Base-by-base conservation (phyloP, 2,329 filamentous ascomycete species). In the Claviceps sp. region DNA sequence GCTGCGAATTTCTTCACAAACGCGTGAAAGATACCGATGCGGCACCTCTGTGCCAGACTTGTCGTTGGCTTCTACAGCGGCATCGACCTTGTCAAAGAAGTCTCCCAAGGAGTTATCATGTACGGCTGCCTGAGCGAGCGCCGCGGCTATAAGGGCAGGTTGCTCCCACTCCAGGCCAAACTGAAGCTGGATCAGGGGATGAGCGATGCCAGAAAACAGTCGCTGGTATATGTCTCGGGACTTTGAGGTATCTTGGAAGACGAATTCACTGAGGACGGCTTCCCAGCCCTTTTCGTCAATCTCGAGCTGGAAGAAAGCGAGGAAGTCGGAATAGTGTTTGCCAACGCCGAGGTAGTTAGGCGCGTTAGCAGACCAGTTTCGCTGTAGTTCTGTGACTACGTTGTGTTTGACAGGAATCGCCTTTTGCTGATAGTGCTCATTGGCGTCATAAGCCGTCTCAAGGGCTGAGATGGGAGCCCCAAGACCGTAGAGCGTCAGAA, bases 151-250 rank as follows among this genome's bases (percentile, higher is more conserved):
- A 54, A 95, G 81, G 40, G 85, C 85, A 2, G 87, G 87, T 62
- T 95, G 88, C 10, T 76, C 65, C 70, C 89, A 95, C 63, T 95
- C 89, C 39, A 95, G 64, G 4, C 86, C 89, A 62, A 89, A 95
- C 48, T 89, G 86, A 19, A 95, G 75, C 63, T 95, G 88, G 56
- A 95, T 90, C 16, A 93, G 69, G 2, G 89, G 88, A 61, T 95
- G 88, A 2, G 89, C 59, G 56, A 91, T 30, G 75, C 82, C 83
- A 16, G 75, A 77, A 61, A 80, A 89, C 61, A 91, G 69, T 17
- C 89, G 75, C 2, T 74, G 72, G 2, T 90, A 68, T 72, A 95
- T 71, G 55, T 83, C 81, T 41, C 89, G 79, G 4, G 84, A 81
- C 44, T 74, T 69, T 44, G 81, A 75, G 52, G 83, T 78, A 2